These are phyloP conservation scores for Eugenia klotzschiana DNA, from an alignment of 441 rosid genomes.

Conservation along the genomic window DNA sequence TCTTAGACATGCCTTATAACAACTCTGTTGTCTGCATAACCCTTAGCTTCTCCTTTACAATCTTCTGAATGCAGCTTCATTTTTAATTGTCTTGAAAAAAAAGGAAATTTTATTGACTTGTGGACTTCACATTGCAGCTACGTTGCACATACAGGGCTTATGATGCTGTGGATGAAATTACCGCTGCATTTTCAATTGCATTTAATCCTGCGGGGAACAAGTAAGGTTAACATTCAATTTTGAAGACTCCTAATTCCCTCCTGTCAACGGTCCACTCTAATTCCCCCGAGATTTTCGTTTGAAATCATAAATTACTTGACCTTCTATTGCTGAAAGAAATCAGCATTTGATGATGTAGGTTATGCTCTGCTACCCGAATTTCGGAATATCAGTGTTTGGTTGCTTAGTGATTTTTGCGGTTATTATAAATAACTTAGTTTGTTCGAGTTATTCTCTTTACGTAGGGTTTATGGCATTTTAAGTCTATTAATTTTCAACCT, in stretches of 20 bases:
- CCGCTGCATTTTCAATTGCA: slow-evolving; percentile 79
- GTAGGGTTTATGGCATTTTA: neutral
- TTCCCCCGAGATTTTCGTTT: neutral
- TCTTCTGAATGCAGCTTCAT: neutral
- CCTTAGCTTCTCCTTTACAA: neutral
- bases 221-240: slow-evolving; percentile 30
- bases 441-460: neutral
- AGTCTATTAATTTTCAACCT: neutral
- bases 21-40: neutral
- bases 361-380: neutral
- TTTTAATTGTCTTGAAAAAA: neutral
- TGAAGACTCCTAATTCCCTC: neutral
- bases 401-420: neutral
- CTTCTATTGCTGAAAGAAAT: neutral
- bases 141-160: slow-evolving; percentile 95
- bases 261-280: neutral
- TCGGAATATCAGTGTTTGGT: neutral
- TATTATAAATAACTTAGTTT: neutral
- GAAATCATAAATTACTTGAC: neutral
- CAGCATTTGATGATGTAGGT: neutral
- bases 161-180: slow-evolving; percentile 88
- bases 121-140: slow-evolving; percentile 38
- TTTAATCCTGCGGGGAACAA: slow-evolving; percentile 76
- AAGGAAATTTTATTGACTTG: neutral
- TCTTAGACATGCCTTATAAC: neutral